Evolutionary conservation across 768 basidiomycete genomes (phyloP).

Genomic region (Chalciporus pseudorubinellus): DNA sequence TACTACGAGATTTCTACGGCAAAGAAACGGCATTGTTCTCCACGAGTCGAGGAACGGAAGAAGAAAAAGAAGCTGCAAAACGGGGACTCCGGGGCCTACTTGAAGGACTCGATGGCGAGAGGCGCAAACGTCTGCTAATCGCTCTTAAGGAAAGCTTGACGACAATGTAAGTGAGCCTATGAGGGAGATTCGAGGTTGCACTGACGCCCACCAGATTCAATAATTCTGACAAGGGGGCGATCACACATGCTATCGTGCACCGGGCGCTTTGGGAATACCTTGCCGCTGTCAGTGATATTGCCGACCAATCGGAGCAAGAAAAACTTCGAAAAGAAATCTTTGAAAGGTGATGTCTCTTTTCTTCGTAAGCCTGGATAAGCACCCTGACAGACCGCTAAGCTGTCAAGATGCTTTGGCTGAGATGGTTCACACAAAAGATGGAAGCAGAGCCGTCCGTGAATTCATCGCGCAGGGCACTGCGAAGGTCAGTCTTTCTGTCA

Average conservation of each 20-base stretch:
- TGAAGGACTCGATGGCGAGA: conserved; percentile 59
- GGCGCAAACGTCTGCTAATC: conserved; percentile 61
- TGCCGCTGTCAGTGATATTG: conserved; percentile 50
- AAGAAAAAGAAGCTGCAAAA: conserved; percentile 62
- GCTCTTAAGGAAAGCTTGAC: conserved; percentile 72
- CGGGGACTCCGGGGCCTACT: conserved; percentile 69
- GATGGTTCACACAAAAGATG: conserved; percentile 93
- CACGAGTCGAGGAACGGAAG: conserved; percentile 50
- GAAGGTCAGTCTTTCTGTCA: conserved; percentile 48
- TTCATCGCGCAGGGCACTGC: conserved; percentile 81
- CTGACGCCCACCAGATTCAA: conserved; percentile 62
- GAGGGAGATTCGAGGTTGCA: too few relatives aligned
- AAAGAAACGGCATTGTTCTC: conserved; percentile 79
- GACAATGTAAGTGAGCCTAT: conserved; percentile 56
- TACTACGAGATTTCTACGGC: conserved; percentile 88
- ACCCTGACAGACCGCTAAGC: conserved; percentile 34
- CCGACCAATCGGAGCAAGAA: conserved; percentile 66
- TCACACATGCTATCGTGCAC: conserved; percentile 86
- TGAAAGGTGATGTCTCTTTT: conserved; percentile 51
- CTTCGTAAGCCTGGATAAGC: neutral
- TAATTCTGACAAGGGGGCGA: conserved; percentile 86
- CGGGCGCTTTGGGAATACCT: conserved; percentile 87
- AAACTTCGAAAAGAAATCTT: conserved; percentile 78
- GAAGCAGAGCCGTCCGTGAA: conserved; percentile 80
- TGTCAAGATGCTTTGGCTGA: conserved; percentile 86